phyloP scores from a whole-genome alignment of 2,329 filamentous ascomycete genomes.

The Lasiodiplodia citricola region DNA sequence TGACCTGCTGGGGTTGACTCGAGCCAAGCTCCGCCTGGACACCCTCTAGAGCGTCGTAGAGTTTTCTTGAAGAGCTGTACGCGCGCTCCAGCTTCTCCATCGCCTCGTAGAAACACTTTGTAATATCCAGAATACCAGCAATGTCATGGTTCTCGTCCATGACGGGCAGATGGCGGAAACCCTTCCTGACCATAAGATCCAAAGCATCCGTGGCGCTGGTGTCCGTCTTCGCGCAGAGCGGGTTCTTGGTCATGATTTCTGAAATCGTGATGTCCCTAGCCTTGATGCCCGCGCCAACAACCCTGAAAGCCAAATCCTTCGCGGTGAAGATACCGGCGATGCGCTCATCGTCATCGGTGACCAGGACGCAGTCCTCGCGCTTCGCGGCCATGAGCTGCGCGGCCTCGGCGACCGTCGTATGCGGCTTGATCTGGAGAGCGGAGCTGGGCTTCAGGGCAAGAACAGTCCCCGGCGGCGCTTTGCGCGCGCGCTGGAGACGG shows the following conservation, averaged over 20 bases:
- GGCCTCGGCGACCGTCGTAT: constrained; percentile 91
- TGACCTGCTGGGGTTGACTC: constrained; percentile 97
- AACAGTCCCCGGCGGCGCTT: constrained; percentile 94
- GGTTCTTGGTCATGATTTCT: constrained; percentile 99
- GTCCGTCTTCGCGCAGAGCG: constrained; percentile 93
- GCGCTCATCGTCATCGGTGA: constrained; percentile 96
- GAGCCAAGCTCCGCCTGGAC: constrained; percentile 96
- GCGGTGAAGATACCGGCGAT: constrained; percentile 99
- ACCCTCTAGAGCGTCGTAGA: constrained; percentile 96
- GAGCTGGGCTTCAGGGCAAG: constrained; percentile 94
- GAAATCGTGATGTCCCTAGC: constrained; percentile 89
- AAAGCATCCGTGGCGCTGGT: constrained; percentile 97
- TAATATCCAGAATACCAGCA: constrained; percentile 96
- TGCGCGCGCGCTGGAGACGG: constrained; percentile 83
- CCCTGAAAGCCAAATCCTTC: constrained; percentile 96
- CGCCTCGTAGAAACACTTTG: constrained; percentile 99
- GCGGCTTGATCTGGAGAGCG: constrained; percentile 96
- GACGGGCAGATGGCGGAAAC: constrained; percentile 94
- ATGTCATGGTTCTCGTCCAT: constrained; percentile 99
- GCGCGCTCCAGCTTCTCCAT: constrained; percentile 99
- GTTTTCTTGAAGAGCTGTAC: constrained; percentile 95
- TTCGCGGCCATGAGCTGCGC: constrained; percentile 99
- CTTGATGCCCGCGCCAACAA: constrained; percentile 89
- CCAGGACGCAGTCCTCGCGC: constrained; percentile 95
- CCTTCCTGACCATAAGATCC: constrained; percentile 97